Evolutionary conservation across 148 eudicot species (phyloP), one percentile per base, ranked within the genome.

Genomic region (Rhododendron simsii): DNA sequence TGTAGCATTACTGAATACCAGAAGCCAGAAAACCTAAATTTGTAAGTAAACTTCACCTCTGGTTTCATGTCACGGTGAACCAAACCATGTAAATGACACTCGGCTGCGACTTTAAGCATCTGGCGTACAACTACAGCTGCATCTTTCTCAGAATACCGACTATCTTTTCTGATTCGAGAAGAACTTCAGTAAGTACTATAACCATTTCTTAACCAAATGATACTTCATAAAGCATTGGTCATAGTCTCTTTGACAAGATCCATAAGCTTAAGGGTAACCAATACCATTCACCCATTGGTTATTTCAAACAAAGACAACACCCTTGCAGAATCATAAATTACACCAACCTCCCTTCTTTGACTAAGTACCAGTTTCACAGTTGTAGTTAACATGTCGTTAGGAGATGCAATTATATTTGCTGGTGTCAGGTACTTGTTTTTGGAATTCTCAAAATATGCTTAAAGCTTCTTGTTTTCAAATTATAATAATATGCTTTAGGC

Each of bases 11-110:
- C n/a, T n/a, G 23, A 69, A 69, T 30, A 69, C 83, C 21, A 59
- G 37, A 87, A 63, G 81, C 30, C 47, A 65, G 47, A 80, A 84
- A 74, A 76, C 4, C 5, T 16, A 28, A 23, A 44, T 33, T 71
- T 13, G 41, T 23, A 15, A 18, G 57, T 35, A 11, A 69, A 78
- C n/a, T 73, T 79, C 89, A 96, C 99, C 98, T 96, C 99, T 48
- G 99, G 99, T 86, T 96, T 96, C 99, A 96, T 93, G 86, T 96
- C 99, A 81, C 99, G 99, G 87, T 96, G 99, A 53, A 96, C 99
- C 89, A 96, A 87, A 86, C 99, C 99, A 88, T 93, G 96, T 87
- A 96, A 91, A 91, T 96, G 99, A 89, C 99, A 96, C 90, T 96
- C 92, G 18, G 98, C 99, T 88, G 99, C 99, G 88, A 96, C 99